Percentiles rank a stretch among this genome's conserved stretches.
Evolutionary conservation across 1,284 basidiomycete species (phyloP).

Genomic region (Porodaedalea pini): DNA sequence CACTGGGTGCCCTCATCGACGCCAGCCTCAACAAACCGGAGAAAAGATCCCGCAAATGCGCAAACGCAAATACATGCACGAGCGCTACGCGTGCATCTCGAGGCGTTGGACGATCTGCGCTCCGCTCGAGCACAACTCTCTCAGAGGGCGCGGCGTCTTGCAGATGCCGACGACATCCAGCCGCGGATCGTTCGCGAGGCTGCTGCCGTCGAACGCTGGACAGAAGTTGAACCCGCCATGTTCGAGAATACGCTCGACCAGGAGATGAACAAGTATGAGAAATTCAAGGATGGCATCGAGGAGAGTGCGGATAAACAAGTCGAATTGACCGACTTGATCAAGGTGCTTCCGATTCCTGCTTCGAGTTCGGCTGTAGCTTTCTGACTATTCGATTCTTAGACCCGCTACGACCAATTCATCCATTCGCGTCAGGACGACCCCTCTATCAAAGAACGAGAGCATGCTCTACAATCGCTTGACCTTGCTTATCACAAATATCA

Average conservation of each 20-base stretch:
- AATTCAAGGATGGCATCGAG: constrained; percentile 62
- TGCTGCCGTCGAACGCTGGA: constrained; percentile 57
- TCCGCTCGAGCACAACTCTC: constrained; percentile 61
- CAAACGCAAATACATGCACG: constrained; percentile 64
- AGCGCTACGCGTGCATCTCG: constrained; percentile 71
- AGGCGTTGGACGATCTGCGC: constrained; percentile 76
- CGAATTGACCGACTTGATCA: constrained; percentile 61
- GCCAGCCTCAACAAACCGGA: constrained; percentile 29
- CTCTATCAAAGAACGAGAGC: constrained; percentile 78
- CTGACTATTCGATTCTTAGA: constrained; percentile 38
- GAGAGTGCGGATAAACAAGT: constrained; percentile 62
- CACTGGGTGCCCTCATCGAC: constrained; percentile 66
- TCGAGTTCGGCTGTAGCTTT: neutral
- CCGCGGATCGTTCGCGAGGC: constrained; percentile 68
- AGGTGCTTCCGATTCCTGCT: constrained; percentile 42
- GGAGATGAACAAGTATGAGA: constrained; percentile 80
- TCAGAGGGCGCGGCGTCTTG: constrained; percentile 60
- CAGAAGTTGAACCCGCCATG: constrained; percentile 77
- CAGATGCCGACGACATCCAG: constrained; percentile 74
- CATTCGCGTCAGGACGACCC: constrained; percentile 78
- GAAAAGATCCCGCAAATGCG: constrained; percentile 35
- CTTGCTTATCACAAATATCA: constrained; percentile 85
- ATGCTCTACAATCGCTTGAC: constrained; percentile 84
- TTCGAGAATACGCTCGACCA: constrained; percentile 82
- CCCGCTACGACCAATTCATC: constrained; percentile 73